Evolutionary conservation across 176 grass and related monocot species (phyloP).

Genomic region (Oryza punctata): DNA sequence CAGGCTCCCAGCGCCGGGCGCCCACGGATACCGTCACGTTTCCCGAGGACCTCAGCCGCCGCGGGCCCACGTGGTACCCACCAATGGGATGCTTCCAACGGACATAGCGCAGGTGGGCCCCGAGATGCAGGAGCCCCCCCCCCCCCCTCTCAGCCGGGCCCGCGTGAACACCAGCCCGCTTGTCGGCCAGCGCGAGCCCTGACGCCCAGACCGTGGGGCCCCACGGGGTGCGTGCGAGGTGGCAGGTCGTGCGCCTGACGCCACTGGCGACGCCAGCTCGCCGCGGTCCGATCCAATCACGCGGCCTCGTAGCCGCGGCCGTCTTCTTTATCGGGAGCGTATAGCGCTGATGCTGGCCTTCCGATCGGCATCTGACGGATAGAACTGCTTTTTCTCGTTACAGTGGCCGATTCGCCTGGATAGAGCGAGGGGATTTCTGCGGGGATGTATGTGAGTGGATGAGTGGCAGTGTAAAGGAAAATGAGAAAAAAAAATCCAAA

Average conservation of each 20-base stretch:
- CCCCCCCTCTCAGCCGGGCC: not conserved
- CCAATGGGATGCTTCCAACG: conserved; percentile 28
- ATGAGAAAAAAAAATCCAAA: not conserved
- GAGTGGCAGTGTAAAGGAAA: not conserved
- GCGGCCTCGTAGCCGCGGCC: not conserved
- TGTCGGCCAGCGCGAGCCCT: not conserved
- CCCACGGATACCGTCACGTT: not conserved
- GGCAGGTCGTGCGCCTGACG: conserved; percentile 27
- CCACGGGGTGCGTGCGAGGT: not conserved
- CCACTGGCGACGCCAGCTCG: conserved; percentile 36
- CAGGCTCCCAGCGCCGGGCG: not conserved
- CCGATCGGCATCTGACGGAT: conserved; percentile 15
- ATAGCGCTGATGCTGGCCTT: not conserved
- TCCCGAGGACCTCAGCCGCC: conserved; percentile 11
- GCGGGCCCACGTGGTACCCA: not conserved
- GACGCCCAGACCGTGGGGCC: not conserved
- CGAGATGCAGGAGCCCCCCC: not conserved
- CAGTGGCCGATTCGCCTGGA: not conserved
- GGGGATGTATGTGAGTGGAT: too few species aligned
- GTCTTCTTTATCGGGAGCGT: not conserved
- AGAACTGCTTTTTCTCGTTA: not conserved
- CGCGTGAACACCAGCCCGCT: not conserved
- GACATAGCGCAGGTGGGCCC: conserved; percentile 24
- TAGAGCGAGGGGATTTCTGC: not conserved
- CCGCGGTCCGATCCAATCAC: conserved; percentile 15